These are phyloP conservation scores for Saccharomycopsis guyanensis DNA, from an alignment of 805 yeast genomes.

Conservation along the genomic window DNA sequence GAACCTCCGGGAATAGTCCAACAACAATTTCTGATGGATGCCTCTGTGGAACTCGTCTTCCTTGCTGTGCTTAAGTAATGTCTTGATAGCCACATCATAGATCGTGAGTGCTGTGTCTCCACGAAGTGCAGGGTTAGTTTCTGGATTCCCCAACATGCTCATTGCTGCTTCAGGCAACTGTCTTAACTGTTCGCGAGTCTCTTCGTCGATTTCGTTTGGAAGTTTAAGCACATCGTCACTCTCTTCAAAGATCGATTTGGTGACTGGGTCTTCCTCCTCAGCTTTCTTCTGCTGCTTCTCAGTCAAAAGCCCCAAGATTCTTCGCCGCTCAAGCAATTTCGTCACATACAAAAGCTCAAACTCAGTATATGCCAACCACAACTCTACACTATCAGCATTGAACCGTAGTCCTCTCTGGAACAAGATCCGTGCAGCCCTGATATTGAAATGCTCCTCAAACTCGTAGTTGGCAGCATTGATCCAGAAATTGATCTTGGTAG, in stretches of 20 bases:
- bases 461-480: constrained; percentile 91
- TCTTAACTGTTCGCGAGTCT: constrained; percentile 35
- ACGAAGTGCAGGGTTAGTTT: constrained; percentile 67
- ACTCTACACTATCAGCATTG: constrained; percentile 59
- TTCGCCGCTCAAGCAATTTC: constrained; percentile 74
- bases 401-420: constrained; percentile 81
- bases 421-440: constrained; percentile 79
- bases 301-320: constrained; percentile 68
- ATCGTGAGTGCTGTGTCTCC: constrained; percentile 70
- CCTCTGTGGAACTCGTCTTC: constrained; percentile 25
- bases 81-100: constrained; percentile 57
- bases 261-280: constrained; percentile 29
- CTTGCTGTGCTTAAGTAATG: constrained; percentile 29
- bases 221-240: constrained; percentile 35
- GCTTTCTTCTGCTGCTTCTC: constrained; percentile 60
- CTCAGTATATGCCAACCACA: constrained; percentile 84
- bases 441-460: constrained; percentile 79
- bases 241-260: constrained; percentile 29
- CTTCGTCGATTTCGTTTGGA: constrained; percentile 52
- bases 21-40: constrained; percentile 34
- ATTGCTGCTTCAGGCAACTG: constrained; percentile 81
- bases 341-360: constrained; percentile 84
- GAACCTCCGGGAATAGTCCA: constrained; percentile 34
- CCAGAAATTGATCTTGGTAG: constrained; percentile 89
- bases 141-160: constrained; percentile 79